Base-by-base conservation (phyloP, 2,329 filamentous ascomycete species). In the Ophiognomonia clavigignenti-juglandacearum region DNA sequence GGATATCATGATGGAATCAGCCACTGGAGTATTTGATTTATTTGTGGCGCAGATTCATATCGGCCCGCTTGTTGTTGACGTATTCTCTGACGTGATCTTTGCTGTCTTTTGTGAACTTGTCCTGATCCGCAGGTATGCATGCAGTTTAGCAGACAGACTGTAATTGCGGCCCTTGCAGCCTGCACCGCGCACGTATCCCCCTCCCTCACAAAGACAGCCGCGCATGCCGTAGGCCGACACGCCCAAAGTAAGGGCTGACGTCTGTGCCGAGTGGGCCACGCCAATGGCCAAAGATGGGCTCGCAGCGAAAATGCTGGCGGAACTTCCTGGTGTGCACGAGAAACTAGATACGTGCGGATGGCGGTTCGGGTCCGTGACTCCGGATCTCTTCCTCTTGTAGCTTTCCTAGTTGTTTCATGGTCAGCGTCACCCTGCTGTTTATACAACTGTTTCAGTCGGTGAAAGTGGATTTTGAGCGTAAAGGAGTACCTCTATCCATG, bases 241-340 rank as follows among this genome's bases (percentile, higher is more conserved):
- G 24, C 48, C 48, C 18, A 51, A 26, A 1, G 48, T 51, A 13
- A 51, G 48, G 4, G 45, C 48, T 4, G 45, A 45, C 9, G 48
- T 51, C 36, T 42, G 37, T 6, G 48, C 48, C n/a, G 48, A 43
- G 27, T 51, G 48, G 20, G 45, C 37, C 4, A 51, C 18, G 19
- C 48, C 48, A 20, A 51, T 43, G 36, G 45, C 45, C 39, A 51
- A 48, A 9, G 49, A 48, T 6, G 45, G 45, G 45, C 49, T 51
- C 6, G 49, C 39, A 1, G 49, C 45, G 27, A 48, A 51, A 32
- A n/a, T 48, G 49, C 45, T 51, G 49, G 31, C 49, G 38, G 6
- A 51, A 38, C 31, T 51, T 48, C 22, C 29, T 44, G 23, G n/a
- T n/a, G n/a, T n/a, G n/a, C n/a, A n/a, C n/a, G n/a, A n/a, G n/a